Conservation (phyloP, 768 basidiomycete species). For the Tylopilus plumbeoviolaceoides region DNA sequence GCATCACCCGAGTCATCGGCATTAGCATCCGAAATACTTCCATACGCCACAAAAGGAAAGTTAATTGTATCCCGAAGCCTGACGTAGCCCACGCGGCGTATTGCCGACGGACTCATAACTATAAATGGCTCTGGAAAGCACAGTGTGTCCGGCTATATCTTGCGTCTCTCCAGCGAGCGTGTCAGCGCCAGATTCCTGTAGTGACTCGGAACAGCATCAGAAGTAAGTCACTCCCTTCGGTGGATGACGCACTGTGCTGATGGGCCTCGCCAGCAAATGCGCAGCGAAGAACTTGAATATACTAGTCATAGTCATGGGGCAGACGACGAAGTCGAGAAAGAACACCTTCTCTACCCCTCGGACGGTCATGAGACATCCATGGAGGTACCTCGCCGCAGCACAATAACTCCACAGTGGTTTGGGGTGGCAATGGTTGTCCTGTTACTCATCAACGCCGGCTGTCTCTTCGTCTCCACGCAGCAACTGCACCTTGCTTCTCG, state of each 20-base stretch:
- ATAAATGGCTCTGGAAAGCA: conserved; percentile 1
- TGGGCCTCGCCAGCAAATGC: conserved; percentile 16
- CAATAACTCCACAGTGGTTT: conserved; percentile 7
- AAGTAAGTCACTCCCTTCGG: background rate
- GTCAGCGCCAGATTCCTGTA: background rate
- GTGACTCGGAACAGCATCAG: background rate
- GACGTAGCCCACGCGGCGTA: background rate
- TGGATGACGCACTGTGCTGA: background rate
- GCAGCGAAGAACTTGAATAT: conserved; percentile 5
- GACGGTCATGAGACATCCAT: conserved; percentile 1
- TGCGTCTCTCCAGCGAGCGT: background rate
- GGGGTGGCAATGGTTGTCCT: conserved; percentile 18
- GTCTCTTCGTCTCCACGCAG: conserved; percentile 14
- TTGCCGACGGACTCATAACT: background rate
- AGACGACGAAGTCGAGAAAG: conserved; percentile 16
- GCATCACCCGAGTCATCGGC: background rate
- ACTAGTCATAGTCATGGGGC: conserved; percentile 3
- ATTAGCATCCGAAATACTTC: background rate
- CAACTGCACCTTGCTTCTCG: conserved; percentile 17
- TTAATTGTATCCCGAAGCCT: background rate
- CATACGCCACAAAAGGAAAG: background rate
- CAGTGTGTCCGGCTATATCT: background rate
- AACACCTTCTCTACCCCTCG: conserved; percentile 9
- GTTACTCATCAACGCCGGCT: conserved; percentile 22
- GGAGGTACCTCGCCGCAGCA: conserved; percentile 2